Conservation (phyloP, 495 filamentous ascomycete species). For the Xylaria nigripes region DNA sequence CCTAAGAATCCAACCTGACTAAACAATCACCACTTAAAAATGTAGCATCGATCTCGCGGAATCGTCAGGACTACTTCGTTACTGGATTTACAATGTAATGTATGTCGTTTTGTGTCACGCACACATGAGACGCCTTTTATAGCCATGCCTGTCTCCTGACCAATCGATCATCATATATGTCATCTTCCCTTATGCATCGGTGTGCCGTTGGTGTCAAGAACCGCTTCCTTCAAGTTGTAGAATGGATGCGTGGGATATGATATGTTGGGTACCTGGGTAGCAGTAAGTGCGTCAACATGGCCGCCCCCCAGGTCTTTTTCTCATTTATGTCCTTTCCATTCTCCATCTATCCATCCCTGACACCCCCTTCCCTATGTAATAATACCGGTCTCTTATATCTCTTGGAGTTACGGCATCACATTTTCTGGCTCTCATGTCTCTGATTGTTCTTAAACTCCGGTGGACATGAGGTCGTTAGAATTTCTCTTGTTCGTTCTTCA, state of each 20-base stretch:
- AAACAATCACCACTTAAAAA: no score
- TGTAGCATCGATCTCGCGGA: background rate
- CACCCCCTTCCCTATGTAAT: background rate
- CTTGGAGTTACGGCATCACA: slow-evolving; percentile 1
- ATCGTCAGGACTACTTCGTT: background rate
- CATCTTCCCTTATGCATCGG: slow-evolving; percentile 4
- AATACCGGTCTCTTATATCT: no score
- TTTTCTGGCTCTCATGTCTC: slow-evolving; percentile 1
- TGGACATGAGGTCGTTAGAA: background rate
- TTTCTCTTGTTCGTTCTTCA: background rate
- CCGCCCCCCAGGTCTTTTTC: background rate
- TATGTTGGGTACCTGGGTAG: background rate
- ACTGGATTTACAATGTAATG: background rate
- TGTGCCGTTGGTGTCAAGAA: background rate
- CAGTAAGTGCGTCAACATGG: background rate
- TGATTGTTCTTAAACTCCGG: slow-evolving; percentile 4
- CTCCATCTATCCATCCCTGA: background rate
- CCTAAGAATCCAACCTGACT: no score
- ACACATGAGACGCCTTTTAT: background rate
- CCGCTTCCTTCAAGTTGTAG: background rate
- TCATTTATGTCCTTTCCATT: background rate
- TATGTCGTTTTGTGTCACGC: background rate
- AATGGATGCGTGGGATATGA: background rate
- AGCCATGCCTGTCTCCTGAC: background rate
- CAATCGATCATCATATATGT: slow-evolving; percentile 7